These are phyloP conservation scores for Cylindrotheca closterium DNA, from an alignment of 108 stramenopile genomes.

Conservation along the genomic window DNA sequence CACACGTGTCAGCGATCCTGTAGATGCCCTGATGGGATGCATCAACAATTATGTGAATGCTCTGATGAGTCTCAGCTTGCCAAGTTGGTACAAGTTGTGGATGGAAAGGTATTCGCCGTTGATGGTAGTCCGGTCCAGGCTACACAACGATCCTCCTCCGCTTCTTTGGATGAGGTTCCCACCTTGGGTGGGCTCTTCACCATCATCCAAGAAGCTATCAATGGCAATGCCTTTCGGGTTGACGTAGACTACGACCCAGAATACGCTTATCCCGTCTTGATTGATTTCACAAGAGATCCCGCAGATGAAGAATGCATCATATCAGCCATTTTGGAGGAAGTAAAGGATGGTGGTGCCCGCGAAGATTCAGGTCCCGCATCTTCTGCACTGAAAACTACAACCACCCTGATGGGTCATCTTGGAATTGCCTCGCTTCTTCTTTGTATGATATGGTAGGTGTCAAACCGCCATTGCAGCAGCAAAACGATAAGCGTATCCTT, in stretches of 20 bases:
- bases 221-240: background rate
- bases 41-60: no score
- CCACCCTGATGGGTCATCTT: no score
- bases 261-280: slow-evolving; percentile 4
- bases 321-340: background rate
- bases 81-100: background rate
- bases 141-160: background rate
- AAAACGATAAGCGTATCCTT: no score
- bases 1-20: background rate
- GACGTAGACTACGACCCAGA: background rate
- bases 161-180: no score
- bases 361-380: no score
- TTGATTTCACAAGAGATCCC: background rate
- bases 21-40: no score
- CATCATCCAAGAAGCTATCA: background rate
- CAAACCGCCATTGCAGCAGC: no score
- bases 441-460: no score
- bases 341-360: no score
- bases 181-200: slow-evolving; percentile 1
- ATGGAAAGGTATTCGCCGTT: background rate
- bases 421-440: no score
- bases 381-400: no score
- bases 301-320: slow-evolving; percentile 2
- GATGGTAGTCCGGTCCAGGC: background rate
- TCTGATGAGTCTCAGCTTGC: background rate